Conservation (phyloP, 768 basidiomycete genomes). For the Russula virescens region DNA sequence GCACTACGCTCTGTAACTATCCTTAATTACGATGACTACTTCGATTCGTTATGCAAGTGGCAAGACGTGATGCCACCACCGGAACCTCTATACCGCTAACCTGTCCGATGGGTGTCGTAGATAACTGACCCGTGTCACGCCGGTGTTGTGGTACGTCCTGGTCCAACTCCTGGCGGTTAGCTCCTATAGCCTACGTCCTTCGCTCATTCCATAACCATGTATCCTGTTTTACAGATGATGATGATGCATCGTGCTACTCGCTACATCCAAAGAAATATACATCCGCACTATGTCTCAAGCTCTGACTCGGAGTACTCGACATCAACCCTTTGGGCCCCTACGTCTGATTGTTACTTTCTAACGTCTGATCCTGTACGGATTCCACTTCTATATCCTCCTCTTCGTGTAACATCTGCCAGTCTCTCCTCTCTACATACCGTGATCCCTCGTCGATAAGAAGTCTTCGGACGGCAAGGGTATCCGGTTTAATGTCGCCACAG, state of each 20-base stretch:
- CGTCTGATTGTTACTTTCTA: background rate
- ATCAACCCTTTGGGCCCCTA: background rate
- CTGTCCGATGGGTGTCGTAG: background rate
- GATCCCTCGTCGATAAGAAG: slow-evolving; percentile 14
- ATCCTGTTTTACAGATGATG: background rate
- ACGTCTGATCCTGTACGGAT: background rate
- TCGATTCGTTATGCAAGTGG: too few relatives aligned
- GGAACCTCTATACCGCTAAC: background rate
- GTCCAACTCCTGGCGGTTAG: too few relatives aligned
- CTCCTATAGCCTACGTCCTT: background rate
- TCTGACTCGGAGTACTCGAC: too few relatives aligned
- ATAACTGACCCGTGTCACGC: too few relatives aligned
- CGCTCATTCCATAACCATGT: background rate
- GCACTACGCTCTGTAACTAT: too few relatives aligned
- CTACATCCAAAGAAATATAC: background rate
- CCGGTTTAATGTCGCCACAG: slow-evolving; percentile 16
- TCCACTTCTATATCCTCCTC: background rate
- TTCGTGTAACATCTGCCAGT: slow-evolving; percentile 2
- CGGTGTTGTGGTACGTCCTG: background rate
- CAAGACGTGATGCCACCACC: too few relatives aligned
- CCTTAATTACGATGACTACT: too few relatives aligned
- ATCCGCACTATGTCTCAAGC: background rate
- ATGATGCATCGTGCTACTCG: background rate
- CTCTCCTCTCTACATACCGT: slow-evolving; percentile 1
- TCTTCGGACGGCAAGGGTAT: slow-evolving; percentile 9